Evolutionary conservation across 148 eudicot species (phyloP), one percentile per base, ranked within the genome.

Genomic region (Fagopyrum esculentum): DNA sequence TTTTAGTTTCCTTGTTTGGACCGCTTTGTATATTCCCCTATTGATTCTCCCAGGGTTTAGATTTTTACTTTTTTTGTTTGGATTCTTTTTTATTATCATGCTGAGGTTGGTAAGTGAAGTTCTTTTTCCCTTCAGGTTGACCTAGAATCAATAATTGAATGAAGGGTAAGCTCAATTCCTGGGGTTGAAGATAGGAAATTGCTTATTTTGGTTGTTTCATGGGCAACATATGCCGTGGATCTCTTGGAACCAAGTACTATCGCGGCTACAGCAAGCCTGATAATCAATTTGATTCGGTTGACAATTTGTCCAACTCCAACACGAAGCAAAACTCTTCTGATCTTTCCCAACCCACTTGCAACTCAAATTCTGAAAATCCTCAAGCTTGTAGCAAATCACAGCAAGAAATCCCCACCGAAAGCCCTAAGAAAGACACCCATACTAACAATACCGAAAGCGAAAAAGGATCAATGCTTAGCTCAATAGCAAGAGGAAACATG

Each of bases 151-250:
- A 13, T 13, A 66, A 43, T 29, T 66, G 71, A 29, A 9, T 66
- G 45, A 66, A 66, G 71, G 30, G 71, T 10, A 66, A 66, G 45
- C 9, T 66, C 44, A 66, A 6, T 66, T 43, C 12, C 69, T 61
- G 43, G 69, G 71, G 45, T 29, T 66, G 71, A 66, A 43, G 6
- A 30, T 66, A 30, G 71, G 10, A 10, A 43, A 66, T 66, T 29
- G 11, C 15, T 9, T 10, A 71, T 73, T 83, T 73, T 83, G 80
- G 79, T 77, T 87, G 90, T 88, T 87, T 86, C 86, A 90, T 90
- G 95, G 95, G 95, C 87, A 90, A 90, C 77, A 84, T 97, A 84
- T 94, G 98, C 93, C 89, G 97, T 77, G 93, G 95, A 76, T 89
- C 97, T 82, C 85, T 84, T 16, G 90, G 91, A 80, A 82, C 51